Evolutionary conservation across 805 yeast genomes (phyloP).

Genomic region (Spathaspora sp.): DNA sequence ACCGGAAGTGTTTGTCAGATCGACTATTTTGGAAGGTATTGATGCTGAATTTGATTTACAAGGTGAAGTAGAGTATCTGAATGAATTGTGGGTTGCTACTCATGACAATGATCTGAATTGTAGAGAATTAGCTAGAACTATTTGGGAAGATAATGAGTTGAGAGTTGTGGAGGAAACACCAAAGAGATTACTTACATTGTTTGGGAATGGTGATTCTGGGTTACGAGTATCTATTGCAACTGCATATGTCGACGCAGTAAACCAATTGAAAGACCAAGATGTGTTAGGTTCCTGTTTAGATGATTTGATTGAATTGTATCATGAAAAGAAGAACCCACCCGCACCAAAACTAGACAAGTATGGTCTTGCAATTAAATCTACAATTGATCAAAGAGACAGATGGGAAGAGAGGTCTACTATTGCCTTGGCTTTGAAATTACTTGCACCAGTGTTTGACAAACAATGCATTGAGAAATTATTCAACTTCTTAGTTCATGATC

Average conservation of each 20-base stretch:
- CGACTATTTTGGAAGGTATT: slow-evolving; percentile 74
- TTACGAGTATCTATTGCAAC: slow-evolving; percentile 70
- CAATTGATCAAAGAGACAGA: slow-evolving; percentile 60
- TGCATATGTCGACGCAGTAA: slow-evolving; percentile 60
- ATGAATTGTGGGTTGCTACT: slow-evolving; percentile 74
- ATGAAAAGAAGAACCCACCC: slow-evolving; percentile 63
- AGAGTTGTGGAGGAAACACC: slow-evolving; percentile 44
- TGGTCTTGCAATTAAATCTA: slow-evolving; percentile 68
- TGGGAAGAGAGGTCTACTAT: slow-evolving; percentile 87
- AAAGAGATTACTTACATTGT: slow-evolving; percentile 42
- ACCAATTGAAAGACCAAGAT: slow-evolving; percentile 16
- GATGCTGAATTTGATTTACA: slow-evolving; percentile 78
- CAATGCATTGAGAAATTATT: slow-evolving; percentile 51
- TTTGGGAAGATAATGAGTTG: slow-evolving; percentile 80
- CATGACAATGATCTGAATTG: slow-evolving; percentile 68
- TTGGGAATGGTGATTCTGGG: slow-evolving; percentile 59
- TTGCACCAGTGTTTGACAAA: slow-evolving; percentile 45
- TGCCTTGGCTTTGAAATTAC: slow-evolving; percentile 60
- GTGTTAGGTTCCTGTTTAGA: slow-evolving; percentile 34
- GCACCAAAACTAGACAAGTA: slow-evolving; percentile 73
- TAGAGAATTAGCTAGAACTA: slow-evolving; percentile 66
- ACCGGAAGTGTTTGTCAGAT: slow-evolving; percentile 68
- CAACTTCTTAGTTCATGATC: slow-evolving; percentile 55
- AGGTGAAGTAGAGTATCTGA: slow-evolving; percentile 41
- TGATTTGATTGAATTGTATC: slow-evolving; percentile 53